Evolutionary conservation across 1,284 basidiomycete genomes (phyloP), one percentile per base, ranked within the genome.

Genomic region (Apiotrichum mycotoxinovorans): DNA sequence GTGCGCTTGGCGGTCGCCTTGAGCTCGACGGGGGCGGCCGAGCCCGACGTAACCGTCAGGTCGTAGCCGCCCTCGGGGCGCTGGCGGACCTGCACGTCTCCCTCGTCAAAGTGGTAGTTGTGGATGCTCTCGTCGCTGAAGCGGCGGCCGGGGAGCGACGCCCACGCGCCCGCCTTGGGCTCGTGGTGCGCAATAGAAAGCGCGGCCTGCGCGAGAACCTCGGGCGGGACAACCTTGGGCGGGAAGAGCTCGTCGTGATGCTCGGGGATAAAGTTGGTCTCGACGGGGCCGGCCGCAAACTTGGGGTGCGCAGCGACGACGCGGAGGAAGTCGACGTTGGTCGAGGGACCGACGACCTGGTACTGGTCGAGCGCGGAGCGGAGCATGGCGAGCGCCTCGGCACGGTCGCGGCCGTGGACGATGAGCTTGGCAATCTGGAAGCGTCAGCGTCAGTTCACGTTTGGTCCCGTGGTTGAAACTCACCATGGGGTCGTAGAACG

Each of bases 401-500:
- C 84, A n/a, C 93, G 82, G 74, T 95, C 89, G 37, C 85, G 79
- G 14, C 89, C 93, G 66, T 92, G 89, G 11, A 91, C 91, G 42
- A 96, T 87, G n/a, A 96, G 84, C 66, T 76, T 75, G 45, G 73
- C 67, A 23, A 75, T 75, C 45, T 46, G 45, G 23, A 14, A 23
- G 40, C n/a, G n/a, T n/a, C n/a, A n/a, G n/a, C n/a, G 40, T 22
- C 4, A 41, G 20, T 20, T 22, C 9, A 41, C 3, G 18, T 23
- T 22, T 14, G 7, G 7, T 12, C 12, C 30, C 26, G 5, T 18
- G 5, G 1, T 27, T 9, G 9, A 20, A 26, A 46, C 45, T 46
- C 45, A 46, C 45, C 86, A 96, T 89, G 0, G 93, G 91, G 68
- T 97, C 93, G 73, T 97, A 97, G 77, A 87, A 91, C 4, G 93